These are phyloP conservation scores for Oxyria digyna DNA, from an alignment of 148 eudicot genomes.

Conservation along the genomic window DNA sequence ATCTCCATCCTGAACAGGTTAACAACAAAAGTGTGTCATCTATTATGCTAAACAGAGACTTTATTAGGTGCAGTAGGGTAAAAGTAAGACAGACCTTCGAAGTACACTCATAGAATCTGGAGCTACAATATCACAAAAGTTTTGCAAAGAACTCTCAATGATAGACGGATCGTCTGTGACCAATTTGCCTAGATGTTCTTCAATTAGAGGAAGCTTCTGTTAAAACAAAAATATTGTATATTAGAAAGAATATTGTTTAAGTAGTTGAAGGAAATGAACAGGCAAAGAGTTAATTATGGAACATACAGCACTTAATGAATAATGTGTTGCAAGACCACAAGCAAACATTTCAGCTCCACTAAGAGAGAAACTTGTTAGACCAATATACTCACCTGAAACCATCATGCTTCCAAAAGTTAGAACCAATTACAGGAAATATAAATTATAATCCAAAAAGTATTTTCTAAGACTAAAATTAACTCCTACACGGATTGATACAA, in stretches of 20 bases:
- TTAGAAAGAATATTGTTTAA: neutral
- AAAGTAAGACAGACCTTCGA: conserved; percentile 39
- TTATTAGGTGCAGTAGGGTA: neutral
- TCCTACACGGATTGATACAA: neutral
- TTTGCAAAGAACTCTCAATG: conserved; percentile 49
- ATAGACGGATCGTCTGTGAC: conserved; percentile 78
- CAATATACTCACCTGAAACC: conserved; percentile 77
- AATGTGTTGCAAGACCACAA: conserved; percentile 94
- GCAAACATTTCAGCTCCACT: conserved; percentile 78
- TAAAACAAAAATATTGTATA: neutral
- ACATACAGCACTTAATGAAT: conserved; percentile 47
- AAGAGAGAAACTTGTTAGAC: conserved; percentile 63
- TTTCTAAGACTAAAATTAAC: neutral
- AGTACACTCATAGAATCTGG: conserved; percentile 62
- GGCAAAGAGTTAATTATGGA: conserved; percentile 12
- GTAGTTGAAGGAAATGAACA: neutral
- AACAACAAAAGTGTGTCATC: conserved; percentile 1
- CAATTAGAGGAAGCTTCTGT: conserved; percentile 77
- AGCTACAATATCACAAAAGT: conserved; percentile 43
- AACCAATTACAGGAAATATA: neutral
- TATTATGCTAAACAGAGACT: neutral
- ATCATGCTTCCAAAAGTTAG: neutral
- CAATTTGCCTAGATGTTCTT: conserved; percentile 55
- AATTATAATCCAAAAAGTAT: neutral
- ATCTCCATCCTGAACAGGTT: conserved; percentile 52